These are phyloP conservation scores for Mycena metata DNA, from an alignment of 768 basidiomycete species.

Conservation along the genomic window DNA sequence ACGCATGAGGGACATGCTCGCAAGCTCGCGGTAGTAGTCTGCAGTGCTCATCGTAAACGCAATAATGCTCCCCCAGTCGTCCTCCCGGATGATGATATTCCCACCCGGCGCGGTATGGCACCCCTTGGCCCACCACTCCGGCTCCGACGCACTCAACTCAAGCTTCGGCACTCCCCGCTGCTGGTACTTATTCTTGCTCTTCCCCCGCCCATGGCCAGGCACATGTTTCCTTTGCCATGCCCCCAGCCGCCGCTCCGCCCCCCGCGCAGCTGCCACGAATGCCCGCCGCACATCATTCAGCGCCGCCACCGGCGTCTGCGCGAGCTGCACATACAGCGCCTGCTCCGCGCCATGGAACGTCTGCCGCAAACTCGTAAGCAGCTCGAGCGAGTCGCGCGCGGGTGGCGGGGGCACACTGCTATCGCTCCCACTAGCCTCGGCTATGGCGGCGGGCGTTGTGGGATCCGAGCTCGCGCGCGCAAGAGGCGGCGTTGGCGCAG, in stretches of 20 bases:
- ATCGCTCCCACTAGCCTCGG: constrained; percentile 26
- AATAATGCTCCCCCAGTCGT: constrained; percentile 85
- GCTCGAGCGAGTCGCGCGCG: constrained; percentile 44
- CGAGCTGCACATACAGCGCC: constrained; percentile 67
- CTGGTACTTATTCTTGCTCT: constrained; percentile 31
- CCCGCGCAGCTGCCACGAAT: constrained; percentile 66
- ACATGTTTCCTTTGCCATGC: constrained; percentile 80
- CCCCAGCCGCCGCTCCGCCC: constrained; percentile 64
- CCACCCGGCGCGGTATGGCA: constrained; percentile 78
- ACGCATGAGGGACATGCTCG: constrained; percentile 52
- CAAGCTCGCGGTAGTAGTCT: constrained; percentile 69
- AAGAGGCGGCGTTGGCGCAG: constrained; percentile 10
- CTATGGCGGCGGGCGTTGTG: constrained; percentile 30
- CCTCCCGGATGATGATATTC: constrained; percentile 75
- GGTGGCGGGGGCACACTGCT: constrained; percentile 22
- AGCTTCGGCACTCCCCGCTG: constrained; percentile 39
- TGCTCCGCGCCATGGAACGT: constrained; percentile 74
- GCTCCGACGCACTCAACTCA: constrained; percentile 55
- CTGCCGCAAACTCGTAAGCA: constrained; percentile 65
- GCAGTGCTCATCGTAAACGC: constrained; percentile 78
- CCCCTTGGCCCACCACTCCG: constrained; percentile 74
- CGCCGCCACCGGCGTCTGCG: constrained; percentile 56
- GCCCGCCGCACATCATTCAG: constrained; percentile 75
- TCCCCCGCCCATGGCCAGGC: constrained; percentile 32
- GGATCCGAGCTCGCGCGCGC: constrained; percentile 26